Base-by-base conservation (phyloP, 768 basidiomycete genomes). In the Podaxis pistillaris region DNA sequence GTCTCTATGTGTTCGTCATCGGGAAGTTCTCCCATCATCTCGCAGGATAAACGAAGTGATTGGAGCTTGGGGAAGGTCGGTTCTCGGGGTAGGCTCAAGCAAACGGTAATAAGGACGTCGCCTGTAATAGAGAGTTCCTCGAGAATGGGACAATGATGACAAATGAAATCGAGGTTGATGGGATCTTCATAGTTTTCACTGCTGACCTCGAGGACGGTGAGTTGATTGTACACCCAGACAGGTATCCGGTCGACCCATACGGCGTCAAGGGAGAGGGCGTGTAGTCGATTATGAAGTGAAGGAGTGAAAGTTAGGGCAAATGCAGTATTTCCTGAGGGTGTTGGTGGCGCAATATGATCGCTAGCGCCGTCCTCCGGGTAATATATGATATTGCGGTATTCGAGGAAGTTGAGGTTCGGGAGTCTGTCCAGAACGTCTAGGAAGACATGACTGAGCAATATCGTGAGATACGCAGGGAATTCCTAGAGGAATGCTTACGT, bases 51-150 rank as follows among this genome's bases (percentile, higher is more conserved):
- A 9, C 76, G 73, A 63, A 80, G 76, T 0, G 76, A 78, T 2
- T 67, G 70, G 24, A 80, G 72, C 17, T 67, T 67, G 3, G 75
- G 76, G 2, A 80, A 66, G 28, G 67, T 57, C 4, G 65, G 44
- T 37, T 71, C 68, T 49, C 66, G 60, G 17, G 76, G 71, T 6
- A 79, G 66, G 65, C 71, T 69, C 12, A 70, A 66, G 58, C 78
- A 75, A 2, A 75, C 46, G 6, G 66, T 68, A 3, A 67, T 62
- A 38, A 68, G 62, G 36, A 78, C 66, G 51, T 68, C 70, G 13
- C 79, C 79, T 46, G 75, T 70, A 51, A 78, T 46, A n/a, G 76
- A 75, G n/a, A 80, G 65, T 3, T 74, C 75, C 63, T 76, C 72
- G 28, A 80, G 69, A 28, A 63, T 36, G 7, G 69, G 66, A 17